Percentiles rank a stretch among this genome's conserved stretches.
phyloP scores from a whole-genome alignment of 2,329 filamentous ascomycete genomes.

The Dothiorella sarmentorum region DNA sequence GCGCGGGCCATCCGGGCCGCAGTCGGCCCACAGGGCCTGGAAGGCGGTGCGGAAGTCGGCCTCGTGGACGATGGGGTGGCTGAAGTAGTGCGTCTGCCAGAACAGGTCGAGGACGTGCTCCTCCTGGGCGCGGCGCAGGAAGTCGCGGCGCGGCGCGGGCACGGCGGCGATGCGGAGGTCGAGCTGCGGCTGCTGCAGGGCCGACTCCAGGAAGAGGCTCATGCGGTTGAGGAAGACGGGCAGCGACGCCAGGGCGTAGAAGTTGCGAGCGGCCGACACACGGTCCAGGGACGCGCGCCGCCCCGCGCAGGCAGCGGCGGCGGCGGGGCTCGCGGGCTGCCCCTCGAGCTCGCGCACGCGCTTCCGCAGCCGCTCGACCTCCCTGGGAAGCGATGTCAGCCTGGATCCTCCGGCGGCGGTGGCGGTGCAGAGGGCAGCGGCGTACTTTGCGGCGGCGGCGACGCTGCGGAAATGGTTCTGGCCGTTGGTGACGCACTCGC shows the following conservation, averaged over 20 bases:
- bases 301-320: not conserved
- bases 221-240: conserved; percentile 49
- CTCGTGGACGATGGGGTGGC: conserved; percentile 46
- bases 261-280: not conserved
- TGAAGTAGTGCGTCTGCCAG: conserved; percentile 47
- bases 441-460: conserved; percentile 27
- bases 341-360: conserved; percentile 32
- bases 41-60: conserved; percentile 45
- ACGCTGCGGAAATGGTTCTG: conserved; percentile 23
- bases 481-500: conserved; percentile 35
- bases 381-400: conserved; percentile 26
- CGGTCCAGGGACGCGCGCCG: not conserved
- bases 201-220: conserved; percentile 35
- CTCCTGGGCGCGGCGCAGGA: conserved; percentile 37
- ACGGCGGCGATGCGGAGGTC: not conserved
- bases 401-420: not conserved
- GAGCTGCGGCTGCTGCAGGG: conserved; percentile 28
- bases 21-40: conserved; percentile 25
- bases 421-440: conserved; percentile 22
- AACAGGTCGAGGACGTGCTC: conserved; percentile 48
- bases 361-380: conserved; percentile 38
- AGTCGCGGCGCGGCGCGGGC: not conserved
- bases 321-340: not conserved
- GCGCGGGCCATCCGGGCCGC: conserved; percentile 26
- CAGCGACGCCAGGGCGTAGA: conserved; percentile 28